Conservation (phyloP, 768 basidiomycete genomes). For the Coprinopsis strossmayeri region DNA sequence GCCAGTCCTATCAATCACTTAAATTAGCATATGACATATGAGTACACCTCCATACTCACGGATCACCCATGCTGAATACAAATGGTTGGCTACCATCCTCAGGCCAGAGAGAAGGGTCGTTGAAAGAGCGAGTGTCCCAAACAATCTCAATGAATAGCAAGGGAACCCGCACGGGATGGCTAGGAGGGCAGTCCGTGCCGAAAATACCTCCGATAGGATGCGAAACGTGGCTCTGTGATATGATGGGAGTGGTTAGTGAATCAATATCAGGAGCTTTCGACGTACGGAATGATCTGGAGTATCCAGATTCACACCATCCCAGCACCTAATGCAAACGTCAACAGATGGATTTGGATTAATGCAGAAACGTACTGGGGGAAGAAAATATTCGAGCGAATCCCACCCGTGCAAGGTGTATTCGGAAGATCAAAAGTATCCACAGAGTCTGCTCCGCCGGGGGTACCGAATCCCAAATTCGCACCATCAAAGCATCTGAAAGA, state of each 20-base stretch:
- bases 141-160: constrained; percentile 11
- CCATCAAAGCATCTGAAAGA: constrained; percentile 10
- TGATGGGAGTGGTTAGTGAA: neutral
- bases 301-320: constrained; percentile 10
- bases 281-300: constrained; percentile 6
- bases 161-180: constrained; percentile 9
- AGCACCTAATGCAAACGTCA: constrained; percentile 3
- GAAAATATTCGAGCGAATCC: constrained; percentile 11
- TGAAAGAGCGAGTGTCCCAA: constrained; percentile 11
- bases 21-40: neutral
- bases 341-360: neutral
- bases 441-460: constrained; percentile 5
- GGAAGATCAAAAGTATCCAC: constrained; percentile 5
- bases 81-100: constrained; percentile 9
- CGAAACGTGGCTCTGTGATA: constrained; percentile 6
- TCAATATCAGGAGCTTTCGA: neutral
- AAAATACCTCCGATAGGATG: constrained; percentile 8
- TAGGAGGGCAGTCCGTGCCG: constrained; percentile 9
- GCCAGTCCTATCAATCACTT: constrained; percentile 1
- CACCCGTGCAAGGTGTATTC: constrained; percentile 5
- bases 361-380: constrained; percentile 10
- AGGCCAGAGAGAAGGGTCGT: constrained; percentile 8
- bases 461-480: constrained; percentile 3
- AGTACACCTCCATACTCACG: neutral
- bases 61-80: constrained; percentile 11